Percentiles rank a stretch among this genome's conserved stretches.
Evolutionary conservation across 2,329 filamentous ascomycete species (phyloP).

Genomic region (Aureobasidium subglaciale): DNA sequence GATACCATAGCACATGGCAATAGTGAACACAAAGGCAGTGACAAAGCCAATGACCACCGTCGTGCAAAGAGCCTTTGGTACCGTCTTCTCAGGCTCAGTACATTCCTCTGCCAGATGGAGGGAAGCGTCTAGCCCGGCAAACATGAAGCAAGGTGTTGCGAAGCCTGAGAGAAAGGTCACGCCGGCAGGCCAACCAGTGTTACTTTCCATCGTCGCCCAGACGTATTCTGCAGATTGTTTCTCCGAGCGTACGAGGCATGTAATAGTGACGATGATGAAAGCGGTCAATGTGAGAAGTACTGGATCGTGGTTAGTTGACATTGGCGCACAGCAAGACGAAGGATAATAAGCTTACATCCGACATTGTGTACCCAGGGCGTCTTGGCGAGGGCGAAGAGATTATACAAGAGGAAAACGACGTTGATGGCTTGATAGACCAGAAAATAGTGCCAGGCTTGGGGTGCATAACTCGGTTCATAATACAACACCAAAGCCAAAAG

Average conservation of each 20-base stretch:
- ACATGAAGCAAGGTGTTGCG: conserved; percentile 22
- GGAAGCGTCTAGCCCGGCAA: conserved; percentile 20
- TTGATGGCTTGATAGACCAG: conserved; percentile 17
- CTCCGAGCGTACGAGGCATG: conserved; percentile 36
- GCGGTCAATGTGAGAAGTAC: conserved; percentile 37
- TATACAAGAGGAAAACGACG: conserved; percentile 49
- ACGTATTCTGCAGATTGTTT: conserved; percentile 39
- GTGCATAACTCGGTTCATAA: conserved; percentile 14
- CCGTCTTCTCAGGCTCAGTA: conserved; percentile 36
- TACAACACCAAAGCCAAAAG: conserved; percentile 13
- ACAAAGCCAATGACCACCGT: conserved; percentile 44
- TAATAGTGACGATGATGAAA: conserved; percentile 32
- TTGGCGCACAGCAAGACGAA: conserved; percentile 33
- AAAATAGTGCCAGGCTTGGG: conserved; percentile 15
- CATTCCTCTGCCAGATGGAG: conserved; percentile 23
- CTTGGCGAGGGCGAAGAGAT: conserved; percentile 49
- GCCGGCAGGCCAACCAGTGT: conserved; percentile 40
- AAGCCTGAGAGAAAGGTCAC: conserved; percentile 21
- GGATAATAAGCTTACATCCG: conserved; percentile 47
- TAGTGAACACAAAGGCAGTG: conserved; percentile 42
- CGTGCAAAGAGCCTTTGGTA: conserved; percentile 45
- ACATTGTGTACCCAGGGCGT: conserved; percentile 44
- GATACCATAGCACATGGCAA: conserved; percentile 46
- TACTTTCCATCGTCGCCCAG: conserved; percentile 45
- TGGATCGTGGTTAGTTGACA: conserved; percentile 18